Base-by-base conservation (phyloP, 2,329 filamentous ascomycete genomes). In the Aspergillus pseudotamarii region DNA sequence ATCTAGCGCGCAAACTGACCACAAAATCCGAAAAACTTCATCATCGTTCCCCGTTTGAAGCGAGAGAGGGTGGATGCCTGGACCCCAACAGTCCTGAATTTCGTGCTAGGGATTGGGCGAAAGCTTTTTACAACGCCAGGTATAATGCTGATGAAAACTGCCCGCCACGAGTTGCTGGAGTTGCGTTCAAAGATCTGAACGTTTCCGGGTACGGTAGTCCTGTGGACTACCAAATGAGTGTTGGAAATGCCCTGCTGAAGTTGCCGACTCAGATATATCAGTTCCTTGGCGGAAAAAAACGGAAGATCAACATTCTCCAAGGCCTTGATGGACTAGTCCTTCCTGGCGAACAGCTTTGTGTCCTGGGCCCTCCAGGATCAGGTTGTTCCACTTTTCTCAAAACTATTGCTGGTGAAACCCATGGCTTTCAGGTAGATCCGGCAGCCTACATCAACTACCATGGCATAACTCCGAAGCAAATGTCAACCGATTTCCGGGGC, bases 341-440 rank as follows among this genome's bases (percentile, higher is more conserved):
- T 6, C 74, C 76, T 38, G 82, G 82, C 28, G 82, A 84, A 72
- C 81, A 83, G 74, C 75, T 84, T 56, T 72, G 83, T 5, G 82
- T 84, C 1, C 75, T 84, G 0, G 82, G 82, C 0, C 77, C 69
- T 21, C 76, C 76, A 0, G 76, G 77, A 9, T 71, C 70, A 14
- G 75, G 75, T 53, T 95, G 92, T 77, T 91, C 89, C 16, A 94
- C 91, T 1, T 88, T 94, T 67, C 82, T 95, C 62, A 94, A 94
- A 82, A 91, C 91, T 0, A 85, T 94, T 68, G 86, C 91, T 8
- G 91, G 91, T 66, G 91, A 94, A 77, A 91, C 89, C 43, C 89
- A 92, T 68, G 91, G 91, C 55, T 89, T 94, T 71, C 85, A 85
- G 66, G 82, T 94, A 23, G 89, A 91, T 55, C 78, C 88, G 2